A percentile compares a stretch with the other conserved stretches of the same genome.
Evolutionary conservation across 202 grass and related monocot species (phyloP).

Genomic region (Setaria italica): DNA sequence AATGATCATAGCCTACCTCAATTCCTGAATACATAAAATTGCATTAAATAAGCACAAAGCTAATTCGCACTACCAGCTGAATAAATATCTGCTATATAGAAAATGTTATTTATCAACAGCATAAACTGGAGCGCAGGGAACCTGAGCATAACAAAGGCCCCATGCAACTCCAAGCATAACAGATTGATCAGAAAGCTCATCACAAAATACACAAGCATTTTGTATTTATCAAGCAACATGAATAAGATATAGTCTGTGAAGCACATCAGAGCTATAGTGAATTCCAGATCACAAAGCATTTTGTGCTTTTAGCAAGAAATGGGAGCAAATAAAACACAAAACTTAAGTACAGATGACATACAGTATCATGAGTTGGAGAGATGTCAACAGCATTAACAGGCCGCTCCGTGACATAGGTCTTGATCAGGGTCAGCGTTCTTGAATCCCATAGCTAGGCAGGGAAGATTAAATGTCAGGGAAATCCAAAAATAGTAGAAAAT

Average conservation of each 20-base stretch:
- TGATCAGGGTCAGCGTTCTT: constrained; percentile 74
- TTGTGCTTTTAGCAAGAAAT: not conserved
- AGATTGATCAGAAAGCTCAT: not conserved
- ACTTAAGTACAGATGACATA: constrained; percentile 46
- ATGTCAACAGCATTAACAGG: constrained; percentile 94
- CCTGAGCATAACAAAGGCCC: not conserved
- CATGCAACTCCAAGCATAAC: constrained; percentile 8
- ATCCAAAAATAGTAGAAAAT: not conserved
- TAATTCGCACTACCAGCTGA: not conserved
- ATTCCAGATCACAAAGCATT: not conserved
- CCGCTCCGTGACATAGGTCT: constrained; percentile 79
- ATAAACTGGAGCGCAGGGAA: not conserved
- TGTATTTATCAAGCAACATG: not conserved
- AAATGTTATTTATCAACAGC: not conserved
- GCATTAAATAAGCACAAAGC: not conserved
- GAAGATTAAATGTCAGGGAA: constrained; percentile 23
- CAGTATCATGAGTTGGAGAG: constrained; percentile 89
- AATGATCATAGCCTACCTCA: not conserved
- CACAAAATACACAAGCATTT: not conserved
- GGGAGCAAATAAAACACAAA: not conserved
- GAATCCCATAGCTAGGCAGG: constrained; percentile 74
- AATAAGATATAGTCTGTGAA: not conserved
- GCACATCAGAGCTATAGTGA: not conserved
- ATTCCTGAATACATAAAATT: not conserved
- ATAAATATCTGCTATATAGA: not conserved